Conservation (phyloP, 129 eudicot genomes). For the Chrysanthemum lavandulifolium region DNA sequence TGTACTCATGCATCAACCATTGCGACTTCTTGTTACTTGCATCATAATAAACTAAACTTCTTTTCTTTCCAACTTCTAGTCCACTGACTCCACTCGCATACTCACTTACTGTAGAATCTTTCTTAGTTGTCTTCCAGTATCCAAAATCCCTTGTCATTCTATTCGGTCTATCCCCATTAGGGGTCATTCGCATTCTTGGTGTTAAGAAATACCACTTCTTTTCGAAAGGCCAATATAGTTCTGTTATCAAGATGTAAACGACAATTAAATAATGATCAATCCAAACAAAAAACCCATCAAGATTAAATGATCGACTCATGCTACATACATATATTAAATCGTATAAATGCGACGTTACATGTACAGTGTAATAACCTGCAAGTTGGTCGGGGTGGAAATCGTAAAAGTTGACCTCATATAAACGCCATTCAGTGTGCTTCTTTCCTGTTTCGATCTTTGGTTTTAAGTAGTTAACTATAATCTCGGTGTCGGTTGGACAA, state of each 20-base stretch:
- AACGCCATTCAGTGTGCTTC: conserved; percentile 1
- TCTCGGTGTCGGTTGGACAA: conserved; percentile 13
- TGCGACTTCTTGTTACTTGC: background rate
- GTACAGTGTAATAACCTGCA: background rate
- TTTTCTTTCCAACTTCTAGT: conserved; percentile 10
- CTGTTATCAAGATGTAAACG: background rate
- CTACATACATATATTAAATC: background rate
- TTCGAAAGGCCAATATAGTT: background rate
- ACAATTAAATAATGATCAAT: background rate
- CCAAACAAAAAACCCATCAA: background rate
- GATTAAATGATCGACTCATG: too few relatives aligned
- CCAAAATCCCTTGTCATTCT: conserved; percentile 3
- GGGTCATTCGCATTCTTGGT: background rate
- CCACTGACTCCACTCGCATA: background rate
- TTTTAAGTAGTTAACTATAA: conserved; percentile 12
- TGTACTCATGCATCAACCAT: background rate
- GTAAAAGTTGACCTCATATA: conserved; percentile 23
- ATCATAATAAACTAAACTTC: background rate
- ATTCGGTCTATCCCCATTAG: background rate
- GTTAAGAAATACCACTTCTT: conserved; percentile 16
- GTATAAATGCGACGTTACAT: background rate
- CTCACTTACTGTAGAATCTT: background rate
- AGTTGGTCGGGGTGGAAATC: conserved; percentile 10
- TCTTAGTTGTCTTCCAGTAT: conserved; percentile 16
- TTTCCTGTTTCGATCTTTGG: background rate